Conservation (phyloP, 192 early-diverging fungal species). For the Umbelopsis sp. region DNA sequence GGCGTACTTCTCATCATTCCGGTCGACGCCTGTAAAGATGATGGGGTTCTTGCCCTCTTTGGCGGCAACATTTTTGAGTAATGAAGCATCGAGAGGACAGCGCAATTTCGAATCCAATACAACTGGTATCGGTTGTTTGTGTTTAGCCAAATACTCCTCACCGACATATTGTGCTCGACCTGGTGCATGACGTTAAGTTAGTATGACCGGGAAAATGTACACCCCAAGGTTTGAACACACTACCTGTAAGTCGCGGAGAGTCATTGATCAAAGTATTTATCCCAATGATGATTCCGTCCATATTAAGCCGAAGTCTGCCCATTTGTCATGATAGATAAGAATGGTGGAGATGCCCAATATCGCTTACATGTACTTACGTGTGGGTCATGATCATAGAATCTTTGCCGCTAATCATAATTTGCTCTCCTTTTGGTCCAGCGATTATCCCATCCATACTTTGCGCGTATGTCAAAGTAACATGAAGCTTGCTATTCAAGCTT, state of each 20-base stretch:
- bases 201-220: too few relatives aligned
- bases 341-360: not conserved
- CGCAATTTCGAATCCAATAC: constrained; percentile 1
- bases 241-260: not conserved
- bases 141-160: not conserved
- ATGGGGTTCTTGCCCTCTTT: not conserved
- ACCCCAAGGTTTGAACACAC: not conserved
- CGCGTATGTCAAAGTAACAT: constrained; percentile 7
- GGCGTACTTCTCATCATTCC: not conserved
- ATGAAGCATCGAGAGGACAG: not conserved
- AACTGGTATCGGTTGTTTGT: not conserved
- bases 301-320: not conserved
- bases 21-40: not conserved
- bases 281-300: constrained; percentile 1
- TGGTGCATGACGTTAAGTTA: too few relatives aligned
- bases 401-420: not conserved
- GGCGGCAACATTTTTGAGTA: not conserved
- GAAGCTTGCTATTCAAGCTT: not conserved
- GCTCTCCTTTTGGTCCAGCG: not conserved
- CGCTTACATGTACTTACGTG: not conserved
- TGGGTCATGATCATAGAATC: constrained; percentile 12
- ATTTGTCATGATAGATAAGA: not conserved
- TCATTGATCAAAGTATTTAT: constrained; percentile 9
- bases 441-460: constrained; percentile 1
- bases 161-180: too few relatives aligned